A percentile compares a stretch with the other conserved stretches of the same genome.
Evolutionary conservation across 1,284 basidiomycete species (phyloP).

Genomic region (Malassezia slooffiae): DNA sequence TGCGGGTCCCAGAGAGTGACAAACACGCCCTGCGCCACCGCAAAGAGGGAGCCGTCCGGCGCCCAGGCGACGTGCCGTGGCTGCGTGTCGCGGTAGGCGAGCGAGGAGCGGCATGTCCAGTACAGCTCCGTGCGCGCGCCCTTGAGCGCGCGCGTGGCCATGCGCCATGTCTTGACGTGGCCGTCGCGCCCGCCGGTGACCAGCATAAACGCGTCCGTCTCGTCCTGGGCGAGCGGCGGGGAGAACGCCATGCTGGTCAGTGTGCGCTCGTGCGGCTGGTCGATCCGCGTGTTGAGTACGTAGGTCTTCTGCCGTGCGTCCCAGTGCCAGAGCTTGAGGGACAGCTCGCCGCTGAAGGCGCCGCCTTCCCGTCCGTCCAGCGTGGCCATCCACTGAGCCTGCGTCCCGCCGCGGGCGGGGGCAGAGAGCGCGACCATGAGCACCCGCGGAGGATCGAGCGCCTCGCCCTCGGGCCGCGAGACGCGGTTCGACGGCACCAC

Average conservation of each 20-base stretch:
- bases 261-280: slow-evolving; percentile 67
- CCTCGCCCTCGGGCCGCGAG: slow-evolving; percentile 67
- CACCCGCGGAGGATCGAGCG: slow-evolving; percentile 66
- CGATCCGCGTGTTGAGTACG: slow-evolving; percentile 71
- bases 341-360: slow-evolving; percentile 61
- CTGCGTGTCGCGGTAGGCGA: slow-evolving; percentile 30
- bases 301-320: slow-evolving; percentile 48
- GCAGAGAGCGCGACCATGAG: slow-evolving; percentile 59
- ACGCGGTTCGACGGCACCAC: slow-evolving; percentile 86
- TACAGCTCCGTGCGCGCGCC: slow-evolving; percentile 28
- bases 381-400: slow-evolving; percentile 76
- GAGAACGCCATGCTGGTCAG: slow-evolving; percentile 63
- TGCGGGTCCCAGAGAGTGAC: slow-evolving; percentile 68
- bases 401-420: slow-evolving; percentile 21
- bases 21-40: slow-evolving; percentile 59
- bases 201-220: slow-evolving; percentile 48
- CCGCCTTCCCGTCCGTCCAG: slow-evolving; percentile 62
- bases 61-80: slow-evolving; percentile 59
- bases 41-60: slow-evolving; percentile 72
- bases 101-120: slow-evolving; percentile 39
- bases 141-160: slow-evolving; percentile 25
- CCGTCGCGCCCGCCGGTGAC: slow-evolving; percentile 61
- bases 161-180: slow-evolving; percentile 60
- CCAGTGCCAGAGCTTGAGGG: slow-evolving; percentile 87
- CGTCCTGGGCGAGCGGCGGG: slow-evolving; percentile 22